Evolutionary conservation across 1,139 yeast genomes (phyloP).

Genomic region (Blastobotrys malaysiensis): DNA sequence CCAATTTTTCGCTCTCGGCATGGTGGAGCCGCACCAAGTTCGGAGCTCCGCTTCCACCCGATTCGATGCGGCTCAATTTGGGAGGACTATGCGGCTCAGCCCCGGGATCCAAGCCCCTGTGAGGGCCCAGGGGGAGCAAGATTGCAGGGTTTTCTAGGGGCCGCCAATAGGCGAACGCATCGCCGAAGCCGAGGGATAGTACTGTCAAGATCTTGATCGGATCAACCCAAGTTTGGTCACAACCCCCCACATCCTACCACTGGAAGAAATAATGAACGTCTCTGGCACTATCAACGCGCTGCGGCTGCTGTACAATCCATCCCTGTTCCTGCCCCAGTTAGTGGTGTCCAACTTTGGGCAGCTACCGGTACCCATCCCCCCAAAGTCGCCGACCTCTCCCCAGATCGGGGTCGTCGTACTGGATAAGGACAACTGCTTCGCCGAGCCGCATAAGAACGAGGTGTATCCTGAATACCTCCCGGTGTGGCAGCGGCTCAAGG

Average conservation of each 20-base stretch:
- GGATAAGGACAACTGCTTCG: slow-evolving; percentile 95
- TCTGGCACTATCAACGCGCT: slow-evolving; percentile 38
- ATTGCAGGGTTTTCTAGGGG: too few species aligned
- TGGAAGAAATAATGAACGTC: slow-evolving; percentile 17
- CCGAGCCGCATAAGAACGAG: slow-evolving; percentile 71
- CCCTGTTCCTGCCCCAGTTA: slow-evolving; percentile 63
- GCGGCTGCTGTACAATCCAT: slow-evolving; percentile 56
- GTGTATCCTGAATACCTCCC: slow-evolving; percentile 71
- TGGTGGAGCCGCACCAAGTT: background rate
- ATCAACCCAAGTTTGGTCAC: too few species aligned
- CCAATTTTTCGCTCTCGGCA: background rate
- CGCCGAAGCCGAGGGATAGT: too few species aligned
- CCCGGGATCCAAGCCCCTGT: too few species aligned
- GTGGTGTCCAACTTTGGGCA: slow-evolving; percentile 63
- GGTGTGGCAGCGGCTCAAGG: slow-evolving; percentile 53
- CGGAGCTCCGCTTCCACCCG: background rate
- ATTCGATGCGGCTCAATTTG: too few species aligned
- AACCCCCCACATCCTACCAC: too few species aligned
- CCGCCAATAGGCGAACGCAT: background rate
- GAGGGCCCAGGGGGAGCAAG: too few species aligned
- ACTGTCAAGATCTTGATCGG: too few species aligned
- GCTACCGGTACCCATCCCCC: slow-evolving; percentile 40
- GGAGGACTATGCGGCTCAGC: too few species aligned
- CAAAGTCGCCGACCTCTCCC: slow-evolving; percentile 17
- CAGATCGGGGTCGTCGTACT: slow-evolving; percentile 71